Evolutionary conservation across 2,329 filamentous ascomycete species (phyloP), one percentile per base, ranked within the genome.

Genomic region (Botrytis paeoniae): DNA sequence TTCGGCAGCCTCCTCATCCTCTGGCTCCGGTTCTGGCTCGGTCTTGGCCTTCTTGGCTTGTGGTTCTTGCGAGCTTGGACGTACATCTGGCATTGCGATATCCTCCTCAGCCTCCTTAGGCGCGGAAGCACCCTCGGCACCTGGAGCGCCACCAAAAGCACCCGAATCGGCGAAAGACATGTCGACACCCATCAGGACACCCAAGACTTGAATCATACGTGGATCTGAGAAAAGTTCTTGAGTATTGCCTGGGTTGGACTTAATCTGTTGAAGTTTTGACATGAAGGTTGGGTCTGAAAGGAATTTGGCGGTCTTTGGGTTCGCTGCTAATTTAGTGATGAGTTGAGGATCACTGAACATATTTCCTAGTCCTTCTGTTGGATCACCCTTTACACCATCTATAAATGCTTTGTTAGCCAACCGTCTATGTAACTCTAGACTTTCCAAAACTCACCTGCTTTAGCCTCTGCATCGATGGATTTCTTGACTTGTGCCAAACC

Each of bases 281-380:
- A 99, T 97, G 85, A 99, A 99, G 41, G 89, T 85, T 16, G 91
- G 87, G 80, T 99, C 96, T 73, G 89, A 91, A 45, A 99, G 90
- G 79, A 92, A 89, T 20, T 86, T 82, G 76, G 92, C 91, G 18
- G 97, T 99, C 89, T 98, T 98, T 75, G 97, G 96, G 86, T 98
- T 98, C 79, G 85, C 88, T 76, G 95, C 94, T 73, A 99, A 91
- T 86, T 99, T 99, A 82, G 93, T 88, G 76, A 97, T 87, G 77
- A 99, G 85, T 80, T 94, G 89, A 29, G 96, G 96, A 82, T 99
- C 97, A 82, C 89, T 95, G 87, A 99, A 98, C 88, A 99, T 95
- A 81, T 90, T 89, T 78, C 93, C 93, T n/a, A 99, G 86, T 63
- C 94, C 94, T 71, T 88, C 93, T 54, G 85, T 87, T 12, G 92